phyloP scores from a whole-genome alignment of 1,139 yeast species.

The Pneumocystis sp. region DNA sequence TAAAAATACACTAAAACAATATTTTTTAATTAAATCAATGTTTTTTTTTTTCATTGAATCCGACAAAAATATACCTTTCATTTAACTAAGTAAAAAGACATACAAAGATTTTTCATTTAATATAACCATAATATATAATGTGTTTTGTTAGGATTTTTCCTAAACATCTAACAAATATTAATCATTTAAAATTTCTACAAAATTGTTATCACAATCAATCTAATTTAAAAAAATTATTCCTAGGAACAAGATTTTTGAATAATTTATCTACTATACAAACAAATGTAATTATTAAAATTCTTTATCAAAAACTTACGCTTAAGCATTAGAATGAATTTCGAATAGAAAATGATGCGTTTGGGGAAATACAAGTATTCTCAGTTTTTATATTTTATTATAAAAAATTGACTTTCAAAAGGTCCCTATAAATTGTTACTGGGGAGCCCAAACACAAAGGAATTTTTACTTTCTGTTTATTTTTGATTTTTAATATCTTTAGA shows the following conservation, averaged over 20 bases:
- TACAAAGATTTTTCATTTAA: background rate
- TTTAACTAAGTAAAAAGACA: background rate
- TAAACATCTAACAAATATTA: background rate
- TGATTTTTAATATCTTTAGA: constrained; percentile 13
- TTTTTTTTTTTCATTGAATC: no score
- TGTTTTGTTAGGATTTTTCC: background rate
- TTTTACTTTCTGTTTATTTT: background rate
- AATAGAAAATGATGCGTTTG: constrained; percentile 89
- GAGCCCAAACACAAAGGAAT: constrained; percentile 90
- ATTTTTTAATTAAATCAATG: no score
- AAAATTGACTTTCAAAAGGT: constrained; percentile 42
- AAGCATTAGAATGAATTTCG: constrained; percentile 29
- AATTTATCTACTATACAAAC: background rate
- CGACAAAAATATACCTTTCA: background rate
- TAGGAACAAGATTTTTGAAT: background rate
- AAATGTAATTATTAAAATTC: background rate
- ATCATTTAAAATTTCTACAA: background rate
- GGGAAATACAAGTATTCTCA: constrained; percentile 32
- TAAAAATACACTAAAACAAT: no score
- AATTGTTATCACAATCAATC: background rate
- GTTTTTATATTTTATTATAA: background rate
- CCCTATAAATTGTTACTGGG: constrained; percentile 77
- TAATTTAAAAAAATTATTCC: background rate
- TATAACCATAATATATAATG: background rate
- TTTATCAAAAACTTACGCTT: background rate